Conservation (phyloP, 805 yeast genomes). For the Torulaspora delbrueckii region DNA sequence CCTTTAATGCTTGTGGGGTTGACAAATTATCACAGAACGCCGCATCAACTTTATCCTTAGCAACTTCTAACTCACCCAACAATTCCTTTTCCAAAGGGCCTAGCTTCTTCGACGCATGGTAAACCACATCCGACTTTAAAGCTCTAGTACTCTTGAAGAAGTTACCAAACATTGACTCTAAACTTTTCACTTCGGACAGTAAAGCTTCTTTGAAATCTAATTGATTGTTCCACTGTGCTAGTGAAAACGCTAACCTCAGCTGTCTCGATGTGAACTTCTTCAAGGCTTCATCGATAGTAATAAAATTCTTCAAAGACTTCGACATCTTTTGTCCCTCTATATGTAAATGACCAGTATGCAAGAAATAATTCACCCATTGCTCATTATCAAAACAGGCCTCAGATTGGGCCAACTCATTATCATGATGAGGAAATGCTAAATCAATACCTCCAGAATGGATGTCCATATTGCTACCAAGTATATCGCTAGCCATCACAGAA, state of each 20-base stretch:
- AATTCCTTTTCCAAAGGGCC: conserved; percentile 52
- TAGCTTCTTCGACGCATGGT: conserved; percentile 59
- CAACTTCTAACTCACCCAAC: conserved; percentile 42
- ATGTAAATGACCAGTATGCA: conserved; percentile 96
- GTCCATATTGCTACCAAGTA: conserved; percentile 79
- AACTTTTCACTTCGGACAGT: conserved; percentile 66
- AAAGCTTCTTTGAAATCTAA: conserved; percentile 86
- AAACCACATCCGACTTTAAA: conserved; percentile 63
- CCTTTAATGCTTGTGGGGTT: conserved; percentile 68
- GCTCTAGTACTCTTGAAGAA: conserved; percentile 89
- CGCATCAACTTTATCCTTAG: conserved; percentile 59
- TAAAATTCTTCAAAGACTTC: conserved; percentile 89
- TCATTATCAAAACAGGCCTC: conserved; percentile 85
- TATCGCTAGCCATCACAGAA: conserved; percentile 95
- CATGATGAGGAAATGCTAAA: conserved; percentile 98
- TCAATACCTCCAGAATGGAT: conserved; percentile 97
- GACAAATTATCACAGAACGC: conserved; percentile 87
- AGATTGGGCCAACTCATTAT: conserved; percentile 94
- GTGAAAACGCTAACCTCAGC: conserved; percentile 83
- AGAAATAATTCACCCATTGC: conserved; percentile 96
- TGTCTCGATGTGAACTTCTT: conserved; percentile 69
- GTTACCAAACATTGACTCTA: conserved; percentile 70
- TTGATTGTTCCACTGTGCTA: conserved; percentile 88
- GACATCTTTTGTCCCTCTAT: conserved; percentile 99
- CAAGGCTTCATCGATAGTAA: conserved; percentile 89